Conservation (phyloP, 2,329 filamentous ascomycete species). For the Rhytidhysteron rufulum region DNA sequence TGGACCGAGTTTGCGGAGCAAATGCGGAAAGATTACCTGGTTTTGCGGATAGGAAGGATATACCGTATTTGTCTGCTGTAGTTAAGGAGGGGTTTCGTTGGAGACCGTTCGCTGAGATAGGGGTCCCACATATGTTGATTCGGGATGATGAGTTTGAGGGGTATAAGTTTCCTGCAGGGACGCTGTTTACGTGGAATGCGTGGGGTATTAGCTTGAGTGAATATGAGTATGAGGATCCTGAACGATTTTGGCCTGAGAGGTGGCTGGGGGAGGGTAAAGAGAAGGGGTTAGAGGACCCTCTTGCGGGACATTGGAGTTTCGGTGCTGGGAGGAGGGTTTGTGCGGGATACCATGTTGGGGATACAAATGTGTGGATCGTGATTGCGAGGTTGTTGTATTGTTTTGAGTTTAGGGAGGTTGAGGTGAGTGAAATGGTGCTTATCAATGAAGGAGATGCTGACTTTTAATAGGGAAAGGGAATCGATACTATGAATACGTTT, state of each 20-base stretch:
- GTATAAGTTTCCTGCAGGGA: constrained; percentile 18
- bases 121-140: constrained; percentile 11
- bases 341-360: constrained; percentile 15
- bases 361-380: constrained; percentile 19
- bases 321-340: constrained; percentile 14
- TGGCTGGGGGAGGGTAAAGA: constrained; percentile 15
- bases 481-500: constrained; percentile 15
- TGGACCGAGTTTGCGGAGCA: constrained; percentile 16
- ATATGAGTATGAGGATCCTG: constrained; percentile 12
- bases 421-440: constrained; percentile 1
- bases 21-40: constrained; percentile 13
- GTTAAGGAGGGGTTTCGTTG: constrained; percentile 18
- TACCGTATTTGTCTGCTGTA: constrained; percentile 14
- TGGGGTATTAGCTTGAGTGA: constrained; percentile 14
- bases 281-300: constrained; percentile 17
- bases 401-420: constrained; percentile 14
- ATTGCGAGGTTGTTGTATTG: constrained; percentile 17
- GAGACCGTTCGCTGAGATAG: constrained; percentile 18
- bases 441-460: background rate
- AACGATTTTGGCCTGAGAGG: constrained; percentile 19
- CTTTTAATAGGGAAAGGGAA: constrained; percentile 3
- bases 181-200: constrained; percentile 19
- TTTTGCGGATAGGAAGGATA: constrained; percentile 8
- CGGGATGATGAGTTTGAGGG: constrained; percentile 19
- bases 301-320: constrained; percentile 26